Percentiles rank a stretch among this genome's conserved stretches.
These are phyloP conservation scores for Coccomyxa subellipsoidea DNA, from an alignment of 163 green algal genomes.

Conservation along the genomic window DNA sequence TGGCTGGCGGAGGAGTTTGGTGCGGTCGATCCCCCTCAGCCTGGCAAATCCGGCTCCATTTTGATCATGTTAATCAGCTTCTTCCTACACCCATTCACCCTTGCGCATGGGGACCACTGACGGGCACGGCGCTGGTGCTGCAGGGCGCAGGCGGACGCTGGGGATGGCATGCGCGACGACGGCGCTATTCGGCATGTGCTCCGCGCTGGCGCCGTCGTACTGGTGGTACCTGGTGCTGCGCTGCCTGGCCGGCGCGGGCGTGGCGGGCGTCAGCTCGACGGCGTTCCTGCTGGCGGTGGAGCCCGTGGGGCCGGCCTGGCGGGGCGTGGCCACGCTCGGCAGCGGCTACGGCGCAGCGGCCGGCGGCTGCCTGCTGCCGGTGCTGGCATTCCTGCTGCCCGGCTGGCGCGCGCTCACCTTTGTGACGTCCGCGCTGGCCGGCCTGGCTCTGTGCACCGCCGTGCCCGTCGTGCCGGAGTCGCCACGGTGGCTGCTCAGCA, in stretches of 20 bases:
- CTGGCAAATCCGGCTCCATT: neutral
- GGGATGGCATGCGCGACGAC: conserved; percentile 2
- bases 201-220: conserved; percentile 5
- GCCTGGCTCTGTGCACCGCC: conserved; percentile 11
- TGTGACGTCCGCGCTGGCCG: conserved; percentile 12
- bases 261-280: conserved; percentile 24
- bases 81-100: neutral
- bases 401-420: conserved; percentile 35
- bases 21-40: conserved; percentile 12
- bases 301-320: conserved; percentile 40
- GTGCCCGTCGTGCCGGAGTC: conserved; percentile 39
- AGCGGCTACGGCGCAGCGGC: conserved; percentile 28
- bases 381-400: conserved; percentile 19
- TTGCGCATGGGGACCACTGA: too few relatives aligned
- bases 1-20: conserved; percentile 23
- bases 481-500: conserved; percentile 48
- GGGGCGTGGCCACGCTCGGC: conserved; percentile 15
- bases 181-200: conserved; percentile 9
- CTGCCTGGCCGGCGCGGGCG: conserved; percentile 20
- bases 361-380: conserved; percentile 29
- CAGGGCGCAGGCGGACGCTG: conserved; percentile 24
- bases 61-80: neutral
- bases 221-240: conserved; percentile 17
- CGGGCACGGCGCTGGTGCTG: neutral
- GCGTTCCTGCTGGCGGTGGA: conserved; percentile 42